phyloP scores from a whole-genome alignment of 2,329 filamentous ascomycete species.

The Lizonia empirigonia region DNA sequence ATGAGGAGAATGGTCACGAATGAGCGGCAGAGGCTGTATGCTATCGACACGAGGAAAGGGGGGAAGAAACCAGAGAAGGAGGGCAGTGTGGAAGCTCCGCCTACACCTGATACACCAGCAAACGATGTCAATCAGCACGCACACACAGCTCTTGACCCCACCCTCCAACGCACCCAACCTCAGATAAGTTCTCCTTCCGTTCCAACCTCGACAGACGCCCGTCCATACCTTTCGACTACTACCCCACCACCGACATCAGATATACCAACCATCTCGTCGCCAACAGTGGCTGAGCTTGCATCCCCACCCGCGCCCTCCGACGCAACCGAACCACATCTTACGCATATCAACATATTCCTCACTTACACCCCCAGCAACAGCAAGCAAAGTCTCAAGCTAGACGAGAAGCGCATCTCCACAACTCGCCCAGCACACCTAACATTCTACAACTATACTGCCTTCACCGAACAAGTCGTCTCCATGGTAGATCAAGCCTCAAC shows the following conservation, averaged over 20 bases:
- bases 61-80: slow-evolving; percentile 47
- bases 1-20: slow-evolving; percentile 65
- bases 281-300: slow-evolving; percentile 15
- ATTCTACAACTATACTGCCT: slow-evolving; percentile 28
- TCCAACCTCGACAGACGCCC: no score
- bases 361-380: slow-evolving; percentile 47
- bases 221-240: background rate
- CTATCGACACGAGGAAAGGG: slow-evolving; percentile 60
- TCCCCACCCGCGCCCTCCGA: background rate
- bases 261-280: background rate
- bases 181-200: no score
- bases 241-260: background rate
- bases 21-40: slow-evolving; percentile 63
- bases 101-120: background rate
- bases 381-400: slow-evolving; percentile 60
- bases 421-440: slow-evolving; percentile 18
- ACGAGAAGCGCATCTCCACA: slow-evolving; percentile 28
- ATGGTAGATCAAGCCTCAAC: slow-evolving; percentile 20
- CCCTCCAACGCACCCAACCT: slow-evolving; percentile 6
- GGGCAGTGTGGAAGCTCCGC: slow-evolving; percentile 26
- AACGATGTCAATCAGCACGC: slow-evolving; percentile 18
- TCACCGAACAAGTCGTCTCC: slow-evolving; percentile 22
- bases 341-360: slow-evolving; percentile 67
- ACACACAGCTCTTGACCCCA: slow-evolving; percentile 18
- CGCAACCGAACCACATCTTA: slow-evolving; percentile 21